Evolutionary conservation across 257 asterid genomes (phyloP), one percentile per base, ranked within the genome.

Genomic region (Solanum okadae): DNA sequence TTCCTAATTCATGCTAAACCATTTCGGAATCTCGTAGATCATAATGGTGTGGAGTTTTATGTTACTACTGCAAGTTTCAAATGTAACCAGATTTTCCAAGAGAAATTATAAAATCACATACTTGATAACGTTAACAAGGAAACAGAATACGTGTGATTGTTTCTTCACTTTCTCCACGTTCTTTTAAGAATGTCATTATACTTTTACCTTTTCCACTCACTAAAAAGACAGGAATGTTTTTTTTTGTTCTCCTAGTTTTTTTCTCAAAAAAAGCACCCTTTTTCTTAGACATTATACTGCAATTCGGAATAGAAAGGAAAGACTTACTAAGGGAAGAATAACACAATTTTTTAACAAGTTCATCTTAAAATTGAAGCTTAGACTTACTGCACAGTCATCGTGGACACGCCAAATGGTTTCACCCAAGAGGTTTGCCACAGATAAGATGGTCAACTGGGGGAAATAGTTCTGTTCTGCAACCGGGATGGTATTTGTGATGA

Each of bases 321-420:
- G 49, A 9, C n/a, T 71, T 49, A 84, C 56, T 10, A n/a, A 77
- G 31, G 84, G 56, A 84, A 56, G 40, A 20, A 25, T 72, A 70
- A 61, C 86, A 67, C 37, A 8, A 18, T 63, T 42, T 31, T 67
- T 88, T 87, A 14, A 40, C 52, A 42, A 25, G 31, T 79, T 18
- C 72, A 35, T 87, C 81, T 7, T 61, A 29, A 86, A 35, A 86
- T 40, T 42, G 84, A 75, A 67, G 59, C 78, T 38, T 16, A 65
- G 12, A 95, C 99, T 95, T 90, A 96, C 99, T 22, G 98, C 92
- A 86, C 98, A 94, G 87, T 95, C 98, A 91, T 94, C 98, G 85
- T 96, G 99, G 88, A 96, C 95, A 40, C 96, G 98, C 99, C 99
- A 96, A 89, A 95, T 94, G 44, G 99, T 94, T 93, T 96, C 98